Base-by-base conservation (phyloP, 371 early-diverging fungal species). In the Sporodiniella umbellata region DNA sequence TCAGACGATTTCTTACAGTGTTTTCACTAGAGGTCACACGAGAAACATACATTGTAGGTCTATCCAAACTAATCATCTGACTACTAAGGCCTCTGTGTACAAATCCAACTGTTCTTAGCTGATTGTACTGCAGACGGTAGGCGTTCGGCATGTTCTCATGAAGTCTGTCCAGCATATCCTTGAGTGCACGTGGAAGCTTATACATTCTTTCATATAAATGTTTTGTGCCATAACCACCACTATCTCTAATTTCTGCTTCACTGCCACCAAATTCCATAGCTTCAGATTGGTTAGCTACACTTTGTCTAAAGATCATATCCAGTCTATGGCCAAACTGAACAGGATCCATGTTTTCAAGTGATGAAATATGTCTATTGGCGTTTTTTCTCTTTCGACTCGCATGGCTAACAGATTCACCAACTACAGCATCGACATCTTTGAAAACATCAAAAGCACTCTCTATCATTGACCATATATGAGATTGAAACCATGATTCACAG, bases 391-490 rank as follows among this genome's bases (percentile, higher is more conserved):
- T 53, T 33, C 38, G 37, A 28, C 39, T 45, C 8, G 25, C 15
- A 6, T 45, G 8, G 39, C 45, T 45, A 0, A 40, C 14, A 18
- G 19, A 12, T 21, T 52, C 45, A 33, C 35, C 30, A 1, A 48
- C 28, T 25, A 19, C 49, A 31, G 33, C 51, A 8, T 51, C 51
- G 33, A 51, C 40, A 40, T 31, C 42, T 22, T 51, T 33, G 22
- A 51, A 40, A 30, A 28, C 42, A 21, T 33, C 43, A 33, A 51
- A 51, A 33, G 33, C 40, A 0, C 12, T 15, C 22, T 58, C 53
- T 11, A 48, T 52, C 58, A 58, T 58, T 38, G 38, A 37, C 58
- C 58, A 58, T 18, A 48, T 52, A 25, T 58, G 51, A 1, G 48
- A 28, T 39, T 58, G 58, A 43, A 52, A 58, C 53, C 53, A 58